Base-by-base conservation (phyloP, 1,139 yeast genomes). In the Yamadazyma mexicana region DNA sequence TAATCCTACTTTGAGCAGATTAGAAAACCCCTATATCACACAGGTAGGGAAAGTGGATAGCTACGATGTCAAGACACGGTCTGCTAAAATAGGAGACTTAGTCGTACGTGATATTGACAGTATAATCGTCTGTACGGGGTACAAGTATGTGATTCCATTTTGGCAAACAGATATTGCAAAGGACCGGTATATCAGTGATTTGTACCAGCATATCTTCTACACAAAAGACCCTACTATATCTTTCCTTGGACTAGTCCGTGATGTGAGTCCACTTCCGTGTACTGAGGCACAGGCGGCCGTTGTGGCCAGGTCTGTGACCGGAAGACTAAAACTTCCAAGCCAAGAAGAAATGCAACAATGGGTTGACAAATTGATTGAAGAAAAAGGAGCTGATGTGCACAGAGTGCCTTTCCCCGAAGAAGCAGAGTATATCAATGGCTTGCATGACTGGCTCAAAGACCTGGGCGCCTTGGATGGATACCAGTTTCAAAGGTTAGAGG, bases 91-190 rank as follows among this genome's bases (percentile, higher is more conserved):
- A 3, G 24, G 31, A 6, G 54, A 38, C 1, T 29, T 66, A 12
- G 45, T 34, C 2, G 34, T 67, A 11, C 37, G 39, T 1, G 61
- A 50, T 20, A 61, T 74, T 24, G 79, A 74, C 49, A 34, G 36
- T 3, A 53, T 75, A 2, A 55, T 75, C 5, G 72, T 68, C 45
- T 73, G 78, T 51, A 75, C 79, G 2, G 80, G 79, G 4, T 74
- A 73, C 47, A 52, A 69, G 22, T 71, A 70, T 50, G 58, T 59
- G 35, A 42, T 69, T 25, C 77, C 77, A 5, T 73, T 73, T 43
- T 53, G 73, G 38, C 20, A 34, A 12, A 16, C 18, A 16, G 38
- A 38, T 22, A 38, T 38, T 14, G 30, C 38, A n/a, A 29, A 31
- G 18, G 58, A 62, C 38, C 49, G 59, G 10, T 58, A 63, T 40